Conservation (phyloP, 768 basidiomycete genomes). For the Mycena galericulata region DNA sequence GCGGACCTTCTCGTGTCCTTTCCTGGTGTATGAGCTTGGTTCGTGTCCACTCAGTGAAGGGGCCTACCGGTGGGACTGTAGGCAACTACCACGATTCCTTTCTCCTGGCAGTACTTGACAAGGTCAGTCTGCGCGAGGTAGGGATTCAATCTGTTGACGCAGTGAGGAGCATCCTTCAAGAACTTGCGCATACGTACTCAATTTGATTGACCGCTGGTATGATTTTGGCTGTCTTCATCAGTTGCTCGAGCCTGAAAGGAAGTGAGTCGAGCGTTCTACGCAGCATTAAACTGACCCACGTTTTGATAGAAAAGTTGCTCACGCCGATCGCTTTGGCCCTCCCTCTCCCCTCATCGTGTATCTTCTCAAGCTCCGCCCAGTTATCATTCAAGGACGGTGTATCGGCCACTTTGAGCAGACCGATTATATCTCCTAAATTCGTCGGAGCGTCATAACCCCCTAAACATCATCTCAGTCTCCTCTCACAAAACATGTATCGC, state of each 20-base stretch:
- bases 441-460: too few species aligned
- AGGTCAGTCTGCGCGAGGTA: conserved; percentile 62
- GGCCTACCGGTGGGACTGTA: conserved; percentile 41
- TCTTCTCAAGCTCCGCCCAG: too few species aligned
- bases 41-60: too few species aligned
- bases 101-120: conserved; percentile 59
- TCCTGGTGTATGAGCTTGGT: conserved; percentile 21
- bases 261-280: not conserved
- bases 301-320: too few species aligned
- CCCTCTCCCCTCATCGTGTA: too few species aligned
- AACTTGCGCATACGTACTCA: conserved; percentile 47
- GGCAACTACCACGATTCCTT: conserved; percentile 62
- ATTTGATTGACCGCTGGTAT: conserved; percentile 62
- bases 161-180: not conserved
- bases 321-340: too few species aligned
- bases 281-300: not conserved
- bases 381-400: too few species aligned
- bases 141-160: conserved; percentile 55
- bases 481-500: too few species aligned
- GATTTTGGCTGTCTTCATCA: conserved; percentile 54
- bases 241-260: conserved; percentile 48
- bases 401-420: too few species aligned
- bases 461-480: too few species aligned
- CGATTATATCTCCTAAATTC: too few species aligned
- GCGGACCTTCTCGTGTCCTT: conserved; percentile 57